phyloP scores from a whole-genome alignment of 139 green algal species.

The Volvox reticuliferus region DNA sequence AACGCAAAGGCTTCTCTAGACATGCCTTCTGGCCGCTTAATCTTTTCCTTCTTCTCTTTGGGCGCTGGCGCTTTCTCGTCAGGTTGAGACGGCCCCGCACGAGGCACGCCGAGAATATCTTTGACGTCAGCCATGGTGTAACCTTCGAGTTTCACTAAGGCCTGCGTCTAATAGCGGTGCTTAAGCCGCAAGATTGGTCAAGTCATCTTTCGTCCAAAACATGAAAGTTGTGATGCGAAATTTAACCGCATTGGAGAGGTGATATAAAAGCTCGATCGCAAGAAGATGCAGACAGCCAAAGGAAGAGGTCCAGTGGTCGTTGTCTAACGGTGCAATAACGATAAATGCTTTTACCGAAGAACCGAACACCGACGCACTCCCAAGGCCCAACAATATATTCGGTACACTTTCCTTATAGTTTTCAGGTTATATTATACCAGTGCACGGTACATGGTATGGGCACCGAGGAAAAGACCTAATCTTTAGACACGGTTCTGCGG shows the following conservation, averaged over 20 bases:
- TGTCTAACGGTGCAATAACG: too few species aligned
- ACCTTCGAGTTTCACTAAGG: neutral
- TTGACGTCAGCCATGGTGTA: conserved; percentile 88
- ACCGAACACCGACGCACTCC: too few species aligned
- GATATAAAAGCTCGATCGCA: too few species aligned
- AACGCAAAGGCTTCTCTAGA: conserved; percentile 92
- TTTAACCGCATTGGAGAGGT: too few species aligned
- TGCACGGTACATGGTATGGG: too few species aligned
- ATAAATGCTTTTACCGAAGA: too few species aligned
- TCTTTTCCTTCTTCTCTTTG: conserved; percentile 74
- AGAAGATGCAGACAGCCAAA: too few species aligned
- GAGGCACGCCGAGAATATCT: conserved; percentile 88
- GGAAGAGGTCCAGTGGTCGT: too few species aligned
- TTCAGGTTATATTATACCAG: too few species aligned
- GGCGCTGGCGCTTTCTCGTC: conserved; percentile 36
- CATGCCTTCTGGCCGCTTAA: conserved; percentile 87
- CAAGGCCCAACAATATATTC: too few species aligned
- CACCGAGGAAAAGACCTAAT: neutral
- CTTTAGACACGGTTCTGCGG: neutral
- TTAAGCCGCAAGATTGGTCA: neutral
- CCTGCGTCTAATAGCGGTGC: neutral
- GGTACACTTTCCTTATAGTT: too few species aligned
- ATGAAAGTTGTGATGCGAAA: too few species aligned
- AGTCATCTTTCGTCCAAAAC: neutral
- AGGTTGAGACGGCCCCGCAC: conserved; percentile 27